Evolutionary conservation across 2,329 filamentous ascomycete species (phyloP).

Genomic region (Pseudogymnoascus sp.): DNA sequence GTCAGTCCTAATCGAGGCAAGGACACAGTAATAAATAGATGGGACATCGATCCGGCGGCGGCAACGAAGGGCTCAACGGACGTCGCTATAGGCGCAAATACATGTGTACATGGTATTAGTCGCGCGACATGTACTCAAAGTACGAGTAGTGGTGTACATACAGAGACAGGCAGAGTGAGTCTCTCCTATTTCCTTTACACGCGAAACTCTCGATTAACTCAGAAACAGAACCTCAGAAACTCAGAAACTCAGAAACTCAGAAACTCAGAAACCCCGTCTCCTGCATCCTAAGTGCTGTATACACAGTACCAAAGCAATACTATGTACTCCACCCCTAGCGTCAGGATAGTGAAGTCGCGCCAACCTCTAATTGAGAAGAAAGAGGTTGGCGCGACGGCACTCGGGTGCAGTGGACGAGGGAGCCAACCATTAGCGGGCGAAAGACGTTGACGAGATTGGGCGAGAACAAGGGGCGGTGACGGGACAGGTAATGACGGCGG

Average conservation of each 20-base stretch:
- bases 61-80: background rate
- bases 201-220: background rate
- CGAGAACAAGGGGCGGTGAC: background rate
- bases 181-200: background rate
- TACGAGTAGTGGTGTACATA: background rate
- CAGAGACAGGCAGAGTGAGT: background rate
- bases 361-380: background rate
- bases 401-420: background rate
- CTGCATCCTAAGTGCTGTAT: background rate
- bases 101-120: background rate
- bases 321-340: background rate
- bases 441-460: background rate
- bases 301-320: background rate
- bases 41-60: background rate
- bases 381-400: background rate
- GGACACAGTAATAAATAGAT: slow-evolving; percentile 7
- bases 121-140: background rate
- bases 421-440: background rate
- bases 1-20: background rate
- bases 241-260: background rate
- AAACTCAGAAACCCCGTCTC: background rate
- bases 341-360: background rate
- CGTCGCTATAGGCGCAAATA: background rate
- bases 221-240: background rate
- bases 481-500: background rate